A percentile compares a stretch with the other conserved stretches of the same genome.
Conservation (phyloP, 257 asterid genomes). For the Plectranthus barbatus region DNA sequence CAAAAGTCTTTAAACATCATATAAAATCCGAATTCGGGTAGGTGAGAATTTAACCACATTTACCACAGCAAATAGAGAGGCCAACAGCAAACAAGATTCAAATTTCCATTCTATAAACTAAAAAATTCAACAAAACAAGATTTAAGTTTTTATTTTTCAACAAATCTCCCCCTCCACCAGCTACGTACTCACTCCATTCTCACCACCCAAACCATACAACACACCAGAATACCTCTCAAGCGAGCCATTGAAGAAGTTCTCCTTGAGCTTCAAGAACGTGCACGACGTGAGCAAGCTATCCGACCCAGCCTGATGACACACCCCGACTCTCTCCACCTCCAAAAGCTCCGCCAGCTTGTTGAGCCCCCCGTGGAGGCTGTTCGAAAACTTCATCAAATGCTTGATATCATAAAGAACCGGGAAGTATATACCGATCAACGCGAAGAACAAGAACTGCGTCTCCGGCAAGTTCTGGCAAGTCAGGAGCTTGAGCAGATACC, state of each 20-base stretch:
- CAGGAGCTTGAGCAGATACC: conserved; percentile 59
- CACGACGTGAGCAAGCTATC: conserved; percentile 69
- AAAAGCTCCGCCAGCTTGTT: conserved; percentile 64
- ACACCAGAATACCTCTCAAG: conserved; percentile 61
- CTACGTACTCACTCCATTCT: too few species aligned
- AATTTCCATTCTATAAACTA: too few species aligned
- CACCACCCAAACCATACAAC: conserved; percentile 55
- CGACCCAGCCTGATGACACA: conserved; percentile 79
- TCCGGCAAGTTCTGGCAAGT: conserved; percentile 65
- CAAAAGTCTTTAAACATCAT: too few species aligned
- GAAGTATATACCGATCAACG: conserved; percentile 43
- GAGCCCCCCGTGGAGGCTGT: conserved; percentile 67
- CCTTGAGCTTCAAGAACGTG: conserved; percentile 57
- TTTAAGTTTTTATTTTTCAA: too few species aligned
- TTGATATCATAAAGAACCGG: conserved; percentile 62
- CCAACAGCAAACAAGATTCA: too few species aligned
- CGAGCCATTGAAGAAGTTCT: conserved; percentile 50
- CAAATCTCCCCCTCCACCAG: too few species aligned
- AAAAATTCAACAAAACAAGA: too few species aligned
- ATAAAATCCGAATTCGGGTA: too few species aligned
- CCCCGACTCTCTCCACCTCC: conserved; percentile 66
- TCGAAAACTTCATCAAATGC: conserved; percentile 72
- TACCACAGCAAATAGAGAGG: too few species aligned
- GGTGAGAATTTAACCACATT: too few species aligned
- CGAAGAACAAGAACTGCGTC: conserved; percentile 33